phyloP scores from a whole-genome alignment of 139 green algal species.

The Micractinium conductrix region DNA sequence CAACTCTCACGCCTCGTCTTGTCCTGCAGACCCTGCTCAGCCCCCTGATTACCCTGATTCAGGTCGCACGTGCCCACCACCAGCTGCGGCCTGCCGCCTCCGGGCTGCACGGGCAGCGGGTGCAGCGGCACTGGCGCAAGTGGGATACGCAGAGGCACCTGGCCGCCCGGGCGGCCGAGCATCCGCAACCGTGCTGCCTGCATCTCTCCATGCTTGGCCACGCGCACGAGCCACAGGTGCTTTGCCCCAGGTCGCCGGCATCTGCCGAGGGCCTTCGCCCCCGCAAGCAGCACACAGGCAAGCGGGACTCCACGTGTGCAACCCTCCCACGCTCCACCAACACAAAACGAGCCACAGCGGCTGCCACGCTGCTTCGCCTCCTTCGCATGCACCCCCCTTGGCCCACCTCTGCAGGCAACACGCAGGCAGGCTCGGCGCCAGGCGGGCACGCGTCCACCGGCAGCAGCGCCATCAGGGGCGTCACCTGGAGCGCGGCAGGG shows the following conservation, averaged over 20 bases:
- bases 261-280: no score
- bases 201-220: no score
- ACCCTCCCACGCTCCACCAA: no score
- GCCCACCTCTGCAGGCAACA: slow-evolving; percentile 62
- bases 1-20: no score
- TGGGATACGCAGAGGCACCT: neutral
- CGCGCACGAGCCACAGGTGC: no score
- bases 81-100: slow-evolving; percentile 24
- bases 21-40: no score
- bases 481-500: no score
- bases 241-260: no score
- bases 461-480: slow-evolving; percentile 57
- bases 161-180: neutral
- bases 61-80: slow-evolving; percentile 81
- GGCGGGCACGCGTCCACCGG: slow-evolving; percentile 24
- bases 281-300: no score
- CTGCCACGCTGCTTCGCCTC: neutral
- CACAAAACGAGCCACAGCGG: no score
- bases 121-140: neutral
- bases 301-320: no score
- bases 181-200: neutral
- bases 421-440: slow-evolving; percentile 59
- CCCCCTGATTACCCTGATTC: slow-evolving; percentile 63
- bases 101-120: neutral
- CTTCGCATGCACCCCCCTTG: neutral